These are phyloP conservation scores for Penicillium sp. DNA, from an alignment of 2,329 filamentous ascomycete species.

Conservation along the genomic window DNA sequence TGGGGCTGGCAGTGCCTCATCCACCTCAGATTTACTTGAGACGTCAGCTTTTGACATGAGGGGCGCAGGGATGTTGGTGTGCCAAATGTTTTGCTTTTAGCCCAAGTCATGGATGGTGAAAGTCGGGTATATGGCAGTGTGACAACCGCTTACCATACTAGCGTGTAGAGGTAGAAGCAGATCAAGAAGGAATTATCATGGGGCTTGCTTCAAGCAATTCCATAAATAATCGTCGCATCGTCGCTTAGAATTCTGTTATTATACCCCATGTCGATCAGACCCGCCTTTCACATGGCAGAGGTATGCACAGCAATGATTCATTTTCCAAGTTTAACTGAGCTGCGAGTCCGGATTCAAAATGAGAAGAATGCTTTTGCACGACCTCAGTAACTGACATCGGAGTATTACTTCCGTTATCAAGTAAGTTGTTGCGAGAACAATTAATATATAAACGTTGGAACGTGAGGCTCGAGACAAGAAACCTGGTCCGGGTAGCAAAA, in stretches of 20 bases:
- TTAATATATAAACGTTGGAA: neutral
- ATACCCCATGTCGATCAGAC: constrained; percentile 1
- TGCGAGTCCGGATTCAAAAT: neutral
- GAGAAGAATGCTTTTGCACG: neutral
- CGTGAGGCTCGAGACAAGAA: neutral
- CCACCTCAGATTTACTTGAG: constrained; percentile 11
- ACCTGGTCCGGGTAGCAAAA: neutral
- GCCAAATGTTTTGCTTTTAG: neutral
- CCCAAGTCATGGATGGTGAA: neutral
- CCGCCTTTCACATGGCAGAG: constrained; percentile 4
- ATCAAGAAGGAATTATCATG: neutral
- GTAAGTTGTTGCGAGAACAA: neutral
- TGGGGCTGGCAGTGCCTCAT: neutral
- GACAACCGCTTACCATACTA: neutral
- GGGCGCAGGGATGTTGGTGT: neutral
- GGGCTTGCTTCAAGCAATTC: neutral
- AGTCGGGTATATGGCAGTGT: neutral
- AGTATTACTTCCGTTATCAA: neutral
- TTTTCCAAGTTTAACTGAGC: no score
- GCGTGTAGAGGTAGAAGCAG: neutral
- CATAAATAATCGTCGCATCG: neutral
- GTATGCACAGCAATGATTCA: neutral
- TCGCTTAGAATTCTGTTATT: neutral
- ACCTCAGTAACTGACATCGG: neutral
- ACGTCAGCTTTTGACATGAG: constrained; percentile 22